Evolutionary conservation across 2,329 filamentous ascomycete species (phyloP), one percentile per base, ranked within the genome.

Genomic region (Calonectria crousiana): DNA sequence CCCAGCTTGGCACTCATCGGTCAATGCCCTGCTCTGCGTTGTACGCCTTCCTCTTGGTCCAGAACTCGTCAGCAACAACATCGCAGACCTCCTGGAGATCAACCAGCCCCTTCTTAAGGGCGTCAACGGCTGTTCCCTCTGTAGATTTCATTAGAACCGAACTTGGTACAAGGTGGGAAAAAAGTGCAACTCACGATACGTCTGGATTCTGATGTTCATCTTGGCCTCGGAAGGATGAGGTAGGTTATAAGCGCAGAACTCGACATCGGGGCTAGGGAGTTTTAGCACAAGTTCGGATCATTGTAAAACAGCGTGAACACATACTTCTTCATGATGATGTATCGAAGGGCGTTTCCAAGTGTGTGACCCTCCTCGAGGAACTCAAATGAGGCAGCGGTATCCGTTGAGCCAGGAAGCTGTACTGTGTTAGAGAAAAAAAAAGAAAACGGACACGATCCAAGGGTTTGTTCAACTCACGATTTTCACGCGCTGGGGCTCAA

Each of bases 301-400:
- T 23, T 4, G n/a, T 10, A n/a, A 2, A 11, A 23, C 14, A 14
- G 3, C 10, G 67, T 14, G n/a, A 14, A 36, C 60, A 83, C 92
- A 78, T 88, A 98, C 96, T 99, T 99, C 87, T 98, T 98, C 95
- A 98, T 98, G 81, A 99, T 97, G 76, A 98, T 94, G 84, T 96
- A 98, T 82, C 97, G 91, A 80, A 99, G 87, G 13, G 96, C 95
- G 85, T 99, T 99, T 34, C 97, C 97, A 67, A 99, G 88, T 0
- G 97, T 99, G 85, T 99, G 97, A 53, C 97, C 95, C 87, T 99
- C 97, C 58, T 95, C 93, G 74, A 94, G 92, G 81, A 99, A 98
- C 84, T 98, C 95, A 83, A 98, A 99, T 20, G 95, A 98, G 36
- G 97, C 97, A 6, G 96, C 96, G 11, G 94, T 96, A 65, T 96